Conservation (phyloP, 352 stramenopile genomes). For the Pythium graminicola region DNA sequence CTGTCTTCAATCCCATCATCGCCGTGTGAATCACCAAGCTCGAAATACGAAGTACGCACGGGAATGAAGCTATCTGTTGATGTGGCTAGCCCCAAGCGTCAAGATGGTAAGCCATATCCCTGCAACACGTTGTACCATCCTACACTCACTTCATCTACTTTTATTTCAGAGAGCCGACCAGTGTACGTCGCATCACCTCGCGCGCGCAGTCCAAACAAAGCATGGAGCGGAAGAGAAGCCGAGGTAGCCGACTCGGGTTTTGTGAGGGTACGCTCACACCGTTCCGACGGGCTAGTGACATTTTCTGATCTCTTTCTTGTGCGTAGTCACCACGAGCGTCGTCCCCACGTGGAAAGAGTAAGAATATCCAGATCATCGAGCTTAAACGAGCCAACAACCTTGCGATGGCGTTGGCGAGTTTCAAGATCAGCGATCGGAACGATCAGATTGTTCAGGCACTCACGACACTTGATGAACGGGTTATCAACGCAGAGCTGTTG, state of each 20-base stretch:
- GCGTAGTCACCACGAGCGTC: slow-evolving; percentile 41
- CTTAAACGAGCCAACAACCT: slow-evolving; percentile 78
- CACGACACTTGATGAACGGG: slow-evolving; percentile 47
- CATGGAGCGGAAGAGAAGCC: slow-evolving; percentile 12
- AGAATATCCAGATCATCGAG: slow-evolving; percentile 71
- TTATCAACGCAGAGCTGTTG: slow-evolving; percentile 51
- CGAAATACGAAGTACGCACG: slow-evolving; percentile 47
- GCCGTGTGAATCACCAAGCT: slow-evolving; percentile 8
- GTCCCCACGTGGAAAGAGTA: slow-evolving; percentile 62
- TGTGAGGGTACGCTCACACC: slow-evolving; percentile 71
- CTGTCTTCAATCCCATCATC: background rate
- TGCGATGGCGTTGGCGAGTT: slow-evolving; percentile 59
- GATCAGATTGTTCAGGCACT: slow-evolving; percentile 58
- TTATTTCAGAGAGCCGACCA: slow-evolving; percentile 34
- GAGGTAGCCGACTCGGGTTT: slow-evolving; percentile 31
- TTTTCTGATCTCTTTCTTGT: background rate
- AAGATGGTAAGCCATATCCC: slow-evolving; percentile 33
- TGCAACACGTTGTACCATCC: background rate
- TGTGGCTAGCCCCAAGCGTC: slow-evolving; percentile 29
- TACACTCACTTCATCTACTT: background rate
- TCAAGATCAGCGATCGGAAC: slow-evolving; percentile 70
- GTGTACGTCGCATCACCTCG: slow-evolving; percentile 49
- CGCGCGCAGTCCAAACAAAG: slow-evolving; percentile 28
- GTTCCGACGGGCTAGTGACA: too few relatives aligned
- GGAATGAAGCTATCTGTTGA: slow-evolving; percentile 50